Evolutionary conservation across 371 early-diverging fungal species (phyloP), one percentile per base, ranked within the genome.

Genomic region (Mucor ambiguus): DNA sequence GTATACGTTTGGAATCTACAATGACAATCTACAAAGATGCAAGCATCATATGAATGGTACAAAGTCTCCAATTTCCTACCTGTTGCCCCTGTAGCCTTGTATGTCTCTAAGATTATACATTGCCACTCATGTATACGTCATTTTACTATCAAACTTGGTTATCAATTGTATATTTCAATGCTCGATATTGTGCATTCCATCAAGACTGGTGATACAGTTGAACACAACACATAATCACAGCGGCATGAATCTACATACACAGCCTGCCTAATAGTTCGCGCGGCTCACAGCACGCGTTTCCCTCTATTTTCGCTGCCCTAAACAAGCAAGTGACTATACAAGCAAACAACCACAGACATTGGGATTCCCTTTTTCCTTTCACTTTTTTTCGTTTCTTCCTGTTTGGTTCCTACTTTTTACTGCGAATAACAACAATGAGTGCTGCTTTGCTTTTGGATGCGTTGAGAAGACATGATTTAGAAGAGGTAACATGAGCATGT

Each of bases 381-480:
- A 12, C 48, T 22, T 6, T 46, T 22, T 46, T 46, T 12, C 4
- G 2, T 5, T 52, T 52, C 14, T 12, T 24, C 26, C 29, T 54
- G 28, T 54, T 54, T 54, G 37, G 37, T 54, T 14, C 20, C 16
- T 52, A 12, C 26, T 16, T 16, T 29, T 54, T 54, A 41, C 41
- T 41, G 41, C 41, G 41, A 32, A n/a, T n/a, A 30, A 56, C 32
- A 32, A 30, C 10, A 30, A 56, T 56, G 56, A 56, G 56, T 56
- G 56, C 56, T 56, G 33, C 56, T 32, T 56, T 56, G 11, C 32
- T 56, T n/a, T 29, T 68, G 30, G 69, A 68, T 29, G 66, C 59
- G 30, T 55, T 72, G 57, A 72, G 35, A 52, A 69, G 33, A 62
- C 68, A 68, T 55, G 56, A 62, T 28, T 46, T 72, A 54, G 58